A percentile compares a stretch with the other conserved stretches of the same genome.
Evolutionary conservation across 345 rosid species (phyloP).

Genomic region (Linum lewisii): DNA sequence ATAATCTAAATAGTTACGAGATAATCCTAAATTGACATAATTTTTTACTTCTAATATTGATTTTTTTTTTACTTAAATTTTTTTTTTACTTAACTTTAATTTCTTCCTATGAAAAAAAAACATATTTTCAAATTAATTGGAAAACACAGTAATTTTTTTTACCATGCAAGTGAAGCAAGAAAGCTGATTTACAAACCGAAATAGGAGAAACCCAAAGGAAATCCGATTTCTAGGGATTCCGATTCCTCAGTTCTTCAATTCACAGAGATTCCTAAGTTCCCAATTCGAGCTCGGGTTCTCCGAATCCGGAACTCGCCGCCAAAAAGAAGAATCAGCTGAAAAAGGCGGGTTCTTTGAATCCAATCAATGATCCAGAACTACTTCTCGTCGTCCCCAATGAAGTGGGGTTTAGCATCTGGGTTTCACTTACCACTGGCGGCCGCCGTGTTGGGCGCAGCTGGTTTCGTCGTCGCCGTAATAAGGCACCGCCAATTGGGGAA

Average conservation of each 20-base stretch:
- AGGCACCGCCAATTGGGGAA: constrained; percentile 35
- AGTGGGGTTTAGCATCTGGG: constrained; percentile 19
- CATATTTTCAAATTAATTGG: no score
- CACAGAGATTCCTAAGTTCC: background rate
- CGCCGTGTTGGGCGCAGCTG: constrained; percentile 39
- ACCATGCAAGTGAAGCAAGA: no score
- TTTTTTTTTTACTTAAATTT: no score
- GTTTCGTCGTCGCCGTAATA: constrained; percentile 33
- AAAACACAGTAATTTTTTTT: no score
- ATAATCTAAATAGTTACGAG: no score
- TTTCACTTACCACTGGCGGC: constrained; percentile 38
- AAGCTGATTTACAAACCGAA: no score
- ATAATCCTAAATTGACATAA: no score
- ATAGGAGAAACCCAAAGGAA: no score
- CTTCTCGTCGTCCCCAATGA: background rate
- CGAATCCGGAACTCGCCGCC: background rate
- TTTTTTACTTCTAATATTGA: no score
- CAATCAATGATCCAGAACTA: background rate
- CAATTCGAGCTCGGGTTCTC: background rate
- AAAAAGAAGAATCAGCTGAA: background rate
- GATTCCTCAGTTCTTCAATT: background rate
- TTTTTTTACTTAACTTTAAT: no score
- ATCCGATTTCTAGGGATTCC: no score
- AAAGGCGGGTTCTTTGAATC: background rate
- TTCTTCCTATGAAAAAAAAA: no score